Conservation (phyloP, 108 stramenopile genomes). For the Nannochloropsis salina region DNA sequence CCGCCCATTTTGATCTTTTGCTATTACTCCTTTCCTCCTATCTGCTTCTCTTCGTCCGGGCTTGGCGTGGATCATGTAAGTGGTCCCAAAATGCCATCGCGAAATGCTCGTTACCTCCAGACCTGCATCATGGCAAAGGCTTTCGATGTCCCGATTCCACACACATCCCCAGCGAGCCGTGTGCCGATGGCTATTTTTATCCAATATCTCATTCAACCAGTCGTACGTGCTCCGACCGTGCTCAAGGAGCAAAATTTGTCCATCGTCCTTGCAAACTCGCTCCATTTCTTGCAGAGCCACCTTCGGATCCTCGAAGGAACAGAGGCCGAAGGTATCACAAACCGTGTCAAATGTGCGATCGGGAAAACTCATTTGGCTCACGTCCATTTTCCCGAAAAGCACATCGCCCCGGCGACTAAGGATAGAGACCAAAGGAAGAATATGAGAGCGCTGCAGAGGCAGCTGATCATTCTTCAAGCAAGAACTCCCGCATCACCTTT, state of each 20-base stretch:
- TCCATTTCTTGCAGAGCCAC: not conserved
- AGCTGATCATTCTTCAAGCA: not conserved
- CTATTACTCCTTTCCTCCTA: not conserved
- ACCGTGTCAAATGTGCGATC: not conserved
- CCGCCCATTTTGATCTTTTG: not conserved
- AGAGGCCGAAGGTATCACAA: not conserved
- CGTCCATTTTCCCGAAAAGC: not conserved
- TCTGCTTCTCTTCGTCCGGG: not conserved
- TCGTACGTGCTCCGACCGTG: not conserved
- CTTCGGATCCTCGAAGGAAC: constrained; percentile 1
- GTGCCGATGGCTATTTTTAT: constrained; percentile 6
- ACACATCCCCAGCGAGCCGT: not conserved
- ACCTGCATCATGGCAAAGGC: not conserved
- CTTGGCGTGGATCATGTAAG: not conserved
- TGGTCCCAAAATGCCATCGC: constrained; percentile 12
- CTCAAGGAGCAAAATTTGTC: not conserved
- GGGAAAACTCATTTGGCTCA: constrained; percentile 3
- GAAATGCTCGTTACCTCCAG: constrained; percentile 7
- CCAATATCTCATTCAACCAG: not conserved
- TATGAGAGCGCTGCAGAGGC: not conserved
- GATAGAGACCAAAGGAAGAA: not conserved
- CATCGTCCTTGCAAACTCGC: not conserved
- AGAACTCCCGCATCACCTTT: not conserved
- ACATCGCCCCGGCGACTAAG: not conserved
- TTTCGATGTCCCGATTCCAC: not conserved